A percentile compares a stretch with the other conserved stretches of the same genome.
Conservation (phyloP, 345 rosid species). For the Euphorbia peplus region DNA sequence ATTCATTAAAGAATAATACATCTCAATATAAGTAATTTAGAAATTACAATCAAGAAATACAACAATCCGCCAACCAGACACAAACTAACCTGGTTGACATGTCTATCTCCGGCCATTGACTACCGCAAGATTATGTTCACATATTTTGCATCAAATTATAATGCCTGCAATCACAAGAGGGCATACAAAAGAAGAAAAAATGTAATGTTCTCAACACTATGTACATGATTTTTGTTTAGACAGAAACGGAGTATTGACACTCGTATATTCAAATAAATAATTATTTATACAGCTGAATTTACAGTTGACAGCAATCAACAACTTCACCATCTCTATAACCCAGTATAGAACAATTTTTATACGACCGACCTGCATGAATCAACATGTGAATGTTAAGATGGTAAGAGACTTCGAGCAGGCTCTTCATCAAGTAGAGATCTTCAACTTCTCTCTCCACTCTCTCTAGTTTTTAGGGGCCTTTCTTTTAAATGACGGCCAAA, state of each 20-base stretch:
- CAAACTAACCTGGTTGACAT: too few relatives aligned
- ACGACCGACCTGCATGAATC: slow-evolving; percentile 12
- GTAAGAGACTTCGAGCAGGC: not conserved
- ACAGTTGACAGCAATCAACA: slow-evolving; percentile 9
- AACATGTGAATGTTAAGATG: slow-evolving; percentile 2
- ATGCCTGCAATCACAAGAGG: too few relatives aligned
- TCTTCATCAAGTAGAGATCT: slow-evolving; percentile 13
- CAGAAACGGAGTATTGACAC: not conserved
- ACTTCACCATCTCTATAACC: slow-evolving; percentile 19
- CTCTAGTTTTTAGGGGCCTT: slow-evolving; percentile 7
- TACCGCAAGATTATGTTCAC: too few relatives aligned
- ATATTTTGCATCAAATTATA: too few relatives aligned
- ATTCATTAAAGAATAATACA: too few relatives aligned
- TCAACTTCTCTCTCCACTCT: slow-evolving; percentile 18
- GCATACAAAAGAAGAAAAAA: too few relatives aligned
- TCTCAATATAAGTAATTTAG: too few relatives aligned
- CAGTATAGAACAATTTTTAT: slow-evolving; percentile 19
- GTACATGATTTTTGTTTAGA: not conserved
- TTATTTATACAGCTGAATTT: slow-evolving; percentile 22
- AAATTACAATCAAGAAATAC: too few relatives aligned
- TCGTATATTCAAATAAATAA: slow-evolving; percentile 14
- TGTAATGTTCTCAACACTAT: not conserved
- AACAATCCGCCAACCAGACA: too few relatives aligned
- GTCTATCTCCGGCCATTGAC: too few relatives aligned
- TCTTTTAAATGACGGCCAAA: slow-evolving; percentile 22